Evolutionary conservation across 2,329 filamentous ascomycete species (phyloP).

Genomic region (Fonsecaea erecta): DNA sequence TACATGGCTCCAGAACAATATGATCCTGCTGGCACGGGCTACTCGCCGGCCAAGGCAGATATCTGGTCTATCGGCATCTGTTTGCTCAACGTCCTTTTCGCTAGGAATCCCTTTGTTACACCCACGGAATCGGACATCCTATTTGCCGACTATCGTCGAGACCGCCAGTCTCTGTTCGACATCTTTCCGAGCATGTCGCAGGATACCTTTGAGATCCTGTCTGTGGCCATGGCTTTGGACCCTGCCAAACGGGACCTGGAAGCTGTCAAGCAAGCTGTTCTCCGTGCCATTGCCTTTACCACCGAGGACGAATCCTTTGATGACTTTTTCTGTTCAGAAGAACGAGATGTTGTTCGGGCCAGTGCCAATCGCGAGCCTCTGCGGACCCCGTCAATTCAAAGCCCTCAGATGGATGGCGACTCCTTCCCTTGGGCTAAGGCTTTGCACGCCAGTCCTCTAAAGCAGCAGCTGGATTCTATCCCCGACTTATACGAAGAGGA

Average conservation of each 20-base stretch:
- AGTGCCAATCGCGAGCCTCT: slow-evolving; percentile 90
- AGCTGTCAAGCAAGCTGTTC: slow-evolving; percentile 76
- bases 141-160: slow-evolving; percentile 88
- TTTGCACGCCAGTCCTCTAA: slow-evolving; percentile 73
- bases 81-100: slow-evolving; percentile 93
- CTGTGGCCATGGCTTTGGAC: slow-evolving; percentile 87
- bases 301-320: slow-evolving; percentile 81
- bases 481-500: slow-evolving; percentile 81
- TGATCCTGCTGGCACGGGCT: slow-evolving; percentile 82
- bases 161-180: slow-evolving; percentile 95
- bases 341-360: slow-evolving; percentile 75
- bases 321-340: slow-evolving; percentile 91
- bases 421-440: slow-evolving; percentile 96
- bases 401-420: slow-evolving; percentile 75
- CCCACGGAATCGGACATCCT: slow-evolving; percentile 89
- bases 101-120: slow-evolving; percentile 91
- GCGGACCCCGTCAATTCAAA: slow-evolving; percentile 92
- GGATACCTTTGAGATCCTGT: slow-evolving; percentile 93
- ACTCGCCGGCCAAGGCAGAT: slow-evolving; percentile 90
- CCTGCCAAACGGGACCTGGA: slow-evolving; percentile 83
- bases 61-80: slow-evolving; percentile 98
- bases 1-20: slow-evolving; percentile 99
- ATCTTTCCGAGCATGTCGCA: slow-evolving; percentile 99
- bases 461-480: slow-evolving; percentile 87
- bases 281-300: slow-evolving; percentile 85